Evolutionary conservation across 2,329 filamentous ascomycete genomes (phyloP).

Genomic region (Didymella arachidicola): DNA sequence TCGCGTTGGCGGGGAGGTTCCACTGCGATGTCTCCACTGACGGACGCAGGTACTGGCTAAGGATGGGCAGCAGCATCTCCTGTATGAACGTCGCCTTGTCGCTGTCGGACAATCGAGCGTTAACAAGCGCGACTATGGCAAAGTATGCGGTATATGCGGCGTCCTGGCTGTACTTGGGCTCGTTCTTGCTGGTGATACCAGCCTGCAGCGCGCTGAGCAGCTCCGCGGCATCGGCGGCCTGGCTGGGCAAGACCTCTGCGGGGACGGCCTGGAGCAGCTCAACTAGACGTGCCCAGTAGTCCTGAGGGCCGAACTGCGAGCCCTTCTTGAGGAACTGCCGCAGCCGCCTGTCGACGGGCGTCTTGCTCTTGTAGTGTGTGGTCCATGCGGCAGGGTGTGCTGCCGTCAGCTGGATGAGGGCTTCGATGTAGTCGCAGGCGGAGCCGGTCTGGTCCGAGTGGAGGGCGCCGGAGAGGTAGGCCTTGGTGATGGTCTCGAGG

Average conservation of each 20-base stretch:
- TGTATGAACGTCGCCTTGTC: conserved; percentile 57
- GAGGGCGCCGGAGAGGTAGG: conserved; percentile 78
- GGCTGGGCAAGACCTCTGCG: conserved; percentile 61
- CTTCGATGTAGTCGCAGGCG: conserved; percentile 72
- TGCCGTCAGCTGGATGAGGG: conserved; percentile 71
- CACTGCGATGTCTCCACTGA: conserved; percentile 57
- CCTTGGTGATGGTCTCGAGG: conserved; percentile 66
- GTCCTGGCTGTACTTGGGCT: conserved; percentile 71
- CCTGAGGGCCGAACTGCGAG: conserved; percentile 76
- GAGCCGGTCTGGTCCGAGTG: conserved; percentile 77
- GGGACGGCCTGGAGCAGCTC: conserved; percentile 68
- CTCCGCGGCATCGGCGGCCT: conserved; percentile 63
- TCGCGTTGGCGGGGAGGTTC: conserved; percentile 56
- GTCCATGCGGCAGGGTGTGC: conserved; percentile 77
- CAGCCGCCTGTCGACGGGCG: conserved; percentile 65
- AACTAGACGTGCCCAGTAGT: conserved; percentile 76
- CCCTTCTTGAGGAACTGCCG: conserved; percentile 80
- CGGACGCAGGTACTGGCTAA: conserved; percentile 62
- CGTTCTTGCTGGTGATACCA: conserved; percentile 77
- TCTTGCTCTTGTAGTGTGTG: conserved; percentile 66
- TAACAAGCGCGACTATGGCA: conserved; percentile 62
- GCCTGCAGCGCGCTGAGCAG: conserved; percentile 73
- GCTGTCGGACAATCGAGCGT: conserved; percentile 53
- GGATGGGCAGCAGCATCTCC: conserved; percentile 60
- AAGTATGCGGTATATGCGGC: conserved; percentile 81